Base-by-base conservation (phyloP, 2,329 filamentous ascomycete genomes). In the Fusarium nisikadoi region DNA sequence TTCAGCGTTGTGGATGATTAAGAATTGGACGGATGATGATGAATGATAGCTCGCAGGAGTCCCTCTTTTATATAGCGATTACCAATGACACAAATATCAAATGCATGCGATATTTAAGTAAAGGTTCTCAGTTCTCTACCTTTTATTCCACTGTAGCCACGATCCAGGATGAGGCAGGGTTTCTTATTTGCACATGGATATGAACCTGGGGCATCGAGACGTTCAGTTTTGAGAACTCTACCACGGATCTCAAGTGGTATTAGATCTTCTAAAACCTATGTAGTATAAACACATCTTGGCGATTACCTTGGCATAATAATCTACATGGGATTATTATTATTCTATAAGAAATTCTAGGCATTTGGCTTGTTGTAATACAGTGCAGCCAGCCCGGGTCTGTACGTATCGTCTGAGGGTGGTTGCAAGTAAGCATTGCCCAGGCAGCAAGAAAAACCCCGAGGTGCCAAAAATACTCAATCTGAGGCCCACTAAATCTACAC, bases 41-140 rank as follows among this genome's bases (percentile, higher is more conserved):
- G 8, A 25, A 10, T 36, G 17, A 3, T 17, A 35, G 12, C 25
- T 5, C 8, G 8, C 6, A 35, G 33, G n/a, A 52, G 6, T 36
- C 33, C 27, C n/a, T 36, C 52, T 19, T n/a, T 50, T 35, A 17
- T 3, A 16, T 20, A 29, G 6, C 6, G 11, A 20, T 4, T 6
- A n/a, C 16, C 5, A 20, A 16, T 16, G 2, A 46, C 8, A 11
- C 13, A 7, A 27, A 29, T 0, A 11, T 42, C 16, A 20, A 38
- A 20, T 38, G 2, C 10, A 19, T 38, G 35, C 35, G 9, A 19
- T 11, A 19, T 23, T 42, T n/a, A 16, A 20, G 8, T 20, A 29
- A 9, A 3, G 3, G 2, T 20, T n/a, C 7, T 8, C 8, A 12
- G 17, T 46, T 8, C 5, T 12, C 17, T 31, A 8, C 5, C 29